phyloP scores from a whole-genome alignment of 2,329 filamentous ascomycete species.

The Fusarium piperis region DNA sequence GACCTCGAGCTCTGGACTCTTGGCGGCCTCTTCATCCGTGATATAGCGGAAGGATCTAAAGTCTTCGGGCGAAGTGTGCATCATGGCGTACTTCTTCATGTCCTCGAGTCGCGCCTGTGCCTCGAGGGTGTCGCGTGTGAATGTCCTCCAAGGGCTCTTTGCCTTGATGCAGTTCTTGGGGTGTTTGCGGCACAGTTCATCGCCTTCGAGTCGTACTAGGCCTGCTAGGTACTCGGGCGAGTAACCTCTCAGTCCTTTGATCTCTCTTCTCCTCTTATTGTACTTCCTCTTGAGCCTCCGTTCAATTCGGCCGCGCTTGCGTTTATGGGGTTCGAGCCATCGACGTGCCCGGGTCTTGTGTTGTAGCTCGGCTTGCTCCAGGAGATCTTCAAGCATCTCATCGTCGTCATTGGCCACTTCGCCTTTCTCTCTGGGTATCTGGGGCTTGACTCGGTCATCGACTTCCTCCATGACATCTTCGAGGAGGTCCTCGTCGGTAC shows the following conservation, averaged over 20 bases:
- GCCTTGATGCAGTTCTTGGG: background rate
- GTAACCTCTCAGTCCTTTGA: background rate
- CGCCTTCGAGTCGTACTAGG: background rate
- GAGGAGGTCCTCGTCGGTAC: background rate
- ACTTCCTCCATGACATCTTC: background rate
- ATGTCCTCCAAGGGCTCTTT: background rate
- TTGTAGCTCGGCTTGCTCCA: background rate
- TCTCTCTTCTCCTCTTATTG: too few relatives aligned
- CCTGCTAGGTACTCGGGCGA: background rate
- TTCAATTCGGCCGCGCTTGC: background rate
- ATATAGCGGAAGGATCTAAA: background rate
- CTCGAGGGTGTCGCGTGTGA: background rate
- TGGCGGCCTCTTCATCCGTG: background rate
- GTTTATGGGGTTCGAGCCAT: background rate
- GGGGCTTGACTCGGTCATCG: background rate
- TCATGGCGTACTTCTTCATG: background rate
- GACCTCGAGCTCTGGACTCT: background rate
- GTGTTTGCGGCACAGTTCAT: background rate
- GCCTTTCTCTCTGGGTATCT: background rate
- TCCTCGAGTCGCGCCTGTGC: background rate
- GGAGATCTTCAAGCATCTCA: background rate
- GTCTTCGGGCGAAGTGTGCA: background rate
- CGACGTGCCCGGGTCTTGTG: background rate
- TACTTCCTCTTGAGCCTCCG: background rate
- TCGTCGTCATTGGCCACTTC: background rate